These are phyloP conservation scores for Amanita rimosa DNA, from an alignment of 768 basidiomycete species.

Conservation along the genomic window DNA sequence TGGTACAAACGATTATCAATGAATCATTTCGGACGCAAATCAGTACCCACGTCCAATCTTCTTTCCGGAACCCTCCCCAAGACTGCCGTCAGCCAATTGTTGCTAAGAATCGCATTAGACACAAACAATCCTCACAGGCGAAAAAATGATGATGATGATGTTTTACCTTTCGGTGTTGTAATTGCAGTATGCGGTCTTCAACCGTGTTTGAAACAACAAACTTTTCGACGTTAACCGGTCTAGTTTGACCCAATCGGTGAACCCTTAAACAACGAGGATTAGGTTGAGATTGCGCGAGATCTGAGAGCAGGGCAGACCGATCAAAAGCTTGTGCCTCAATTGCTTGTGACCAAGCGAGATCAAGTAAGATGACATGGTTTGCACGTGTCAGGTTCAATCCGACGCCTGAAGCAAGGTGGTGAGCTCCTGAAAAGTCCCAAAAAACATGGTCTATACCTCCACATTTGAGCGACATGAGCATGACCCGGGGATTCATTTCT, in stretches of 20 bases:
- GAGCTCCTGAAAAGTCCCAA: not conserved
- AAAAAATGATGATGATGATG: too few relatives aligned
- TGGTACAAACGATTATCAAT: constrained; percentile 10
- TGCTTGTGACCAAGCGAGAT: constrained; percentile 55
- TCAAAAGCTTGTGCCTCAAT: constrained; percentile 54
- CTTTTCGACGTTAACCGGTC: constrained; percentile 39
- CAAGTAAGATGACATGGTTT: constrained; percentile 52
- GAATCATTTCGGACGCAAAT: not conserved
- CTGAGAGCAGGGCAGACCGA: not conserved
- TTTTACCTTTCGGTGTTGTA: constrained; percentile 50
- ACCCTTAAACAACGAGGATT: constrained; percentile 19
- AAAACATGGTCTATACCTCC: constrained; percentile 29
- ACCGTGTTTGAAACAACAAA: constrained; percentile 50
- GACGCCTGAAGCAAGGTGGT: constrained; percentile 19
- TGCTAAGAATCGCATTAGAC: constrained; percentile 19
- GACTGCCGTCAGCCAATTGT: constrained; percentile 45
- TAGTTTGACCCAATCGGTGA: constrained; percentile 45
- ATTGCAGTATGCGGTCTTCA: constrained; percentile 56
- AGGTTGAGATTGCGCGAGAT: not conserved
- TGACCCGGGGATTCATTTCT: constrained; percentile 41
- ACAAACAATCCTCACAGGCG: too few relatives aligned
- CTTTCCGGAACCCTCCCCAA: constrained; percentile 51
- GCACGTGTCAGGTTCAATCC: constrained; percentile 53
- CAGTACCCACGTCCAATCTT: constrained; percentile 40
- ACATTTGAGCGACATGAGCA: constrained; percentile 57